Conservation (phyloP, 2,329 filamentous ascomycete genomes). For the Aureobasidium sp. region DNA sequence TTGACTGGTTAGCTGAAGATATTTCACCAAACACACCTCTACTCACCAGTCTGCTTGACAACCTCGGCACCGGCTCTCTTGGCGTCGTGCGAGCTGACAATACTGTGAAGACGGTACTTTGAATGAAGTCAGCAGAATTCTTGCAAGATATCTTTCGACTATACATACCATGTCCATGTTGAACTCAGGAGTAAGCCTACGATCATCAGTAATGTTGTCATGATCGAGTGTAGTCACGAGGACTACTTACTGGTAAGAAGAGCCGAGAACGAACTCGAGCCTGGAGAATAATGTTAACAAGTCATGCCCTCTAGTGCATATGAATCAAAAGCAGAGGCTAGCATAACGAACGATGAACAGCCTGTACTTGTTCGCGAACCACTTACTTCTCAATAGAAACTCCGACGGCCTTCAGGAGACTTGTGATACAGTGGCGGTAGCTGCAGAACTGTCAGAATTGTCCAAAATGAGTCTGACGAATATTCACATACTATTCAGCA, state of each 20-base stretch:
- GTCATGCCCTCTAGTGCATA: neutral
- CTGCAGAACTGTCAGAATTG: neutral
- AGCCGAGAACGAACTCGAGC: conserved; percentile 77
- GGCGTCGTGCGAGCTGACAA: conserved; percentile 71
- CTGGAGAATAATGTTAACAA: conserved; percentile 26
- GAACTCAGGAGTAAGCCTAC: conserved; percentile 52
- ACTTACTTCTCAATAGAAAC: conserved; percentile 58
- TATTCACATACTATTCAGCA: conserved; percentile 54
- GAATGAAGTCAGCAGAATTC: neutral
- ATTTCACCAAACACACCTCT: no score
- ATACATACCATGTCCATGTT: conserved; percentile 65
- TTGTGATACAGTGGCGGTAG: conserved; percentile 70
- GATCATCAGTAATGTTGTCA: conserved; percentile 20
- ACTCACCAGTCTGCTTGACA: conserved; percentile 69
- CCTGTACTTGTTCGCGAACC: conserved; percentile 24
- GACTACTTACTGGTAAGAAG: conserved; percentile 36
- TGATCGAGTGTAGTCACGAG: neutral
- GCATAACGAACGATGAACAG: neutral
- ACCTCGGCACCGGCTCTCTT: conserved; percentile 85
- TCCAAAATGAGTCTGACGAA: neutral
- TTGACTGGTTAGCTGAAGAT: neutral
- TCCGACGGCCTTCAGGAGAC: conserved; percentile 67
- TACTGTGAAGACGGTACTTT: conserved; percentile 60
- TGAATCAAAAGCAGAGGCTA: neutral
- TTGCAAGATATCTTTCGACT: neutral